These are phyloP conservation scores for Peribolospora kevripleyi DNA, from an alignment of 768 basidiomycete genomes.

Conservation along the genomic window DNA sequence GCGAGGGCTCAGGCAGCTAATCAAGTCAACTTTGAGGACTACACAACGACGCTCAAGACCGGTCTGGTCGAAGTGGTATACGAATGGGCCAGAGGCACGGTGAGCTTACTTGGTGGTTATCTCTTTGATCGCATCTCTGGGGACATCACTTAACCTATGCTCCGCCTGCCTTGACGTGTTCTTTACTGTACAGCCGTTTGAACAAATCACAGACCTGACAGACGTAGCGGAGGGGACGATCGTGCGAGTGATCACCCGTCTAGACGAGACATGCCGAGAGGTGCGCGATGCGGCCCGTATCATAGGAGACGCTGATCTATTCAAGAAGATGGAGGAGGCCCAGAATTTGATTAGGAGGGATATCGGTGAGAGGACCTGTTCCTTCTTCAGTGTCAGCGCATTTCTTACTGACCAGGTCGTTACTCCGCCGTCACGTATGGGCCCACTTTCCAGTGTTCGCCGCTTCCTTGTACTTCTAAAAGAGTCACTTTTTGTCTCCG, in stretches of 20 bases:
- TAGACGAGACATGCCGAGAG: constrained; percentile 92
- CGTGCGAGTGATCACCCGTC: constrained; percentile 77
- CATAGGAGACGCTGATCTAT: constrained; percentile 81
- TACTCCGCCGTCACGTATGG: no score
- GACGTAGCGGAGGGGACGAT: constrained; percentile 94
- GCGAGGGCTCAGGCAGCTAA: constrained; percentile 52
- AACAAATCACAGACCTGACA: constrained; percentile 73
- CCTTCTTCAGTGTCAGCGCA: not conserved
- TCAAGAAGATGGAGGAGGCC: constrained; percentile 94
- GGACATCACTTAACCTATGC: not conserved
- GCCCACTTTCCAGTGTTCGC: no score
- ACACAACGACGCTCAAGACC: constrained; percentile 44
- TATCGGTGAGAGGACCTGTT: constrained; percentile 19
- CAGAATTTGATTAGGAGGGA: constrained; percentile 86
- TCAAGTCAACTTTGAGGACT: constrained; percentile 44
- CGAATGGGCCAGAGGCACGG: constrained; percentile 99
- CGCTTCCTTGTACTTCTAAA: no score
- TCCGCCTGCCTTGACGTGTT: not conserved
- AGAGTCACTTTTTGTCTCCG: no score
- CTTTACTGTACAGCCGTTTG: constrained; percentile 45
- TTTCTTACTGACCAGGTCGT: no score
- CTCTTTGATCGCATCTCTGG: not conserved
- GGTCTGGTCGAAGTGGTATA: constrained; percentile 91
- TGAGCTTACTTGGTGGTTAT: constrained; percentile 19
- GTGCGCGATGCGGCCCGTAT: constrained; percentile 91